Evolutionary conservation across 495 filamentous ascomycete species (phyloP), one percentile per base, ranked within the genome.

Genomic region (Penicillium pancosmium): DNA sequence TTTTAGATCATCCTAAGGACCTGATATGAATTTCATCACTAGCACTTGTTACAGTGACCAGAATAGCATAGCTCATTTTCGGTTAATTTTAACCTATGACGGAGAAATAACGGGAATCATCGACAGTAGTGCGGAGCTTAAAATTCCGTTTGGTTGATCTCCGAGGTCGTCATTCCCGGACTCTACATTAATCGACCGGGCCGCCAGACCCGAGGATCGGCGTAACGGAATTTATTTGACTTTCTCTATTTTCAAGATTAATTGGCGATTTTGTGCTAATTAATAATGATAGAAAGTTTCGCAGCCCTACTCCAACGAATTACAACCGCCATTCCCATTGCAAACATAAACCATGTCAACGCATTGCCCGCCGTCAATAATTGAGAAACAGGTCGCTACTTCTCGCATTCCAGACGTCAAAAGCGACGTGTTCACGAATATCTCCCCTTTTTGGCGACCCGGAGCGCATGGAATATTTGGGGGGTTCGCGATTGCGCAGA

Each of bases 401-500:
- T 12, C 10, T n/a, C 11, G 15, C 15, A n/a, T n/a, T 23, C 23
- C 23, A 40, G 10, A 5, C 15, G 3, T 0, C 12, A 40, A 36
- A 15, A 50, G 87, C 80, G 83, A 89, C 59, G 80, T 93, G 60
- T 96, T 89, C 80, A 93, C 91, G 38, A 94, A 95, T 69, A 87
- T 87, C 15, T 82, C 88, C 47, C 82, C 86, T 33, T 77, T 90
- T 43, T 93, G 89, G 88, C 89, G 91, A 51, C 81, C 85, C 0
- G 90, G 90, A 13, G 90, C 91, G 4, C 84, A 91, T 27, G 91
- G 91, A 21, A 85, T 96, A 59, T 96, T 88, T 66, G 91, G 91
- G 62, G 91, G 57, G 27, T 82, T 85, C 49, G 89, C 90, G 0
- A 93, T 96, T 55, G 90, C 91, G 55, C 91, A 94, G 79, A 89